A percentile compares a stretch with the other conserved stretches of the same genome.
phyloP scores from a whole-genome alignment of 345 rosid genomes.

The Linum trigynum region DNA sequence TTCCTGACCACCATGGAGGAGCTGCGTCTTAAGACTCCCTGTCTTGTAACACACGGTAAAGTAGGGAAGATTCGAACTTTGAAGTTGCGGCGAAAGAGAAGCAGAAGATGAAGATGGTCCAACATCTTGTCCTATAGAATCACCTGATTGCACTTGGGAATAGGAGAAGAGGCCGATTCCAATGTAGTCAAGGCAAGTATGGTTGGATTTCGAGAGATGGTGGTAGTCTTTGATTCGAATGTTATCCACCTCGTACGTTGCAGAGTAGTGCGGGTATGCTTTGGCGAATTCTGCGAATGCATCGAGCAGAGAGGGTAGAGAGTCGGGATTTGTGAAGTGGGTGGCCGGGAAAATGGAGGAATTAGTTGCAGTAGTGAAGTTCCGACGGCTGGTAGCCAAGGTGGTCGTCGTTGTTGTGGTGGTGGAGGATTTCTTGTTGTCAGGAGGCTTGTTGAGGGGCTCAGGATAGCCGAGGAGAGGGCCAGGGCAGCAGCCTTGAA shows the following conservation, averaged over 20 bases:
- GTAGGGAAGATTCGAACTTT: slow-evolving; percentile 53
- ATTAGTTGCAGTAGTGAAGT: slow-evolving; percentile 49
- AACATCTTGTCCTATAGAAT: slow-evolving; percentile 26
- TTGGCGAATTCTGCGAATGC: slow-evolving; percentile 54
- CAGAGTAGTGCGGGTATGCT: slow-evolving; percentile 51
- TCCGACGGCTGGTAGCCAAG: slow-evolving; percentile 49
- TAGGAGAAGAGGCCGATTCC: slow-evolving; percentile 82
- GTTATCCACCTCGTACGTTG: slow-evolving; percentile 46
- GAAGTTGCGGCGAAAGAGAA: slow-evolving; percentile 12
- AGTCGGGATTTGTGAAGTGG: slow-evolving; percentile 68
- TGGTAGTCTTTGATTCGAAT: slow-evolving; percentile 57
- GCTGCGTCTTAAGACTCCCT: slow-evolving; percentile 69
- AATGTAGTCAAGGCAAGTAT: slow-evolving; percentile 84
- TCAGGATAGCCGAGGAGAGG: slow-evolving; percentile 26
- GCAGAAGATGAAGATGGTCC: slow-evolving; percentile 28
- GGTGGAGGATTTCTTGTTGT: slow-evolving; percentile 9
- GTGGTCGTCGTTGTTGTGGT: slow-evolving; percentile 17
- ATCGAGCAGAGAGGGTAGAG: slow-evolving; percentile 60
- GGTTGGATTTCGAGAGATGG: slow-evolving; percentile 51
- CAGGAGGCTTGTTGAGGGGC: slow-evolving; percentile 18
- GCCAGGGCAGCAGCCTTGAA: slow-evolving; percentile 57
- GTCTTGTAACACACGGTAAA: slow-evolving; percentile 69
- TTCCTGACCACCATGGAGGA: slow-evolving; percentile 62
- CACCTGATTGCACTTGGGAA: slow-evolving; percentile 51
- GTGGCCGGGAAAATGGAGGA: slow-evolving; percentile 61